Conservation (phyloP, 495 filamentous ascomycete genomes). For the Penicillium mononematosum region DNA sequence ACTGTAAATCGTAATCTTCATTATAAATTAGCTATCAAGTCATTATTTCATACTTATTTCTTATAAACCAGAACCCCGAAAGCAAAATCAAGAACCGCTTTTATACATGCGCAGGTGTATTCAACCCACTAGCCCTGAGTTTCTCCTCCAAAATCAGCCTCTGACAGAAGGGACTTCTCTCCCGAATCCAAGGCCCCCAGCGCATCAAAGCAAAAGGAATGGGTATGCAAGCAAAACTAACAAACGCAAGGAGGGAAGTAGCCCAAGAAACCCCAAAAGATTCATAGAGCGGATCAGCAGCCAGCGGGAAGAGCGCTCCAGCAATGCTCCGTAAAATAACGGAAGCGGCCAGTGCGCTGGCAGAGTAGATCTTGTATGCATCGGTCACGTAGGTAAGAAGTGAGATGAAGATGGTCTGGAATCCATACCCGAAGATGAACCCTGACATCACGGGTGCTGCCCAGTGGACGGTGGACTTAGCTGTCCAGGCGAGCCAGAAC, state of each 20-base stretch:
- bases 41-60: background rate
- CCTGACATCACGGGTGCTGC: conserved; percentile 64
- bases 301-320: conserved; percentile 55
- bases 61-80: background rate
- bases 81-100: background rate
- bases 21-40: conserved; percentile 5
- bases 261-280: conserved; percentile 47
- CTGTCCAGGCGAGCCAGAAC: conserved; percentile 76
- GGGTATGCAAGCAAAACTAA: conserved; percentile 40
- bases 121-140: conserved; percentile 17
- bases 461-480: conserved; percentile 55
- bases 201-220: conserved; percentile 44
- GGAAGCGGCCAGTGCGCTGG: conserved; percentile 66
- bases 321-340: conserved; percentile 59
- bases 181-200: conserved; percentile 36
- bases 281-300: conserved; percentile 41
- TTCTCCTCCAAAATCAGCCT: conserved; percentile 30
- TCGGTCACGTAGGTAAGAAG: conserved; percentile 76
- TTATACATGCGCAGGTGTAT: conserved; percentile 21
- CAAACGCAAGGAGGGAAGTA: conserved; percentile 45
- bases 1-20: background rate
- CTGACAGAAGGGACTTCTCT: conserved; percentile 43
- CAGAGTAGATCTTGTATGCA: conserved; percentile 70
- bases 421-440: conserved; percentile 67
- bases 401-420: conserved; percentile 63